Base-by-base conservation (phyloP, 2,329 filamentous ascomycete species). In the Diplocarpon rosae region DNA sequence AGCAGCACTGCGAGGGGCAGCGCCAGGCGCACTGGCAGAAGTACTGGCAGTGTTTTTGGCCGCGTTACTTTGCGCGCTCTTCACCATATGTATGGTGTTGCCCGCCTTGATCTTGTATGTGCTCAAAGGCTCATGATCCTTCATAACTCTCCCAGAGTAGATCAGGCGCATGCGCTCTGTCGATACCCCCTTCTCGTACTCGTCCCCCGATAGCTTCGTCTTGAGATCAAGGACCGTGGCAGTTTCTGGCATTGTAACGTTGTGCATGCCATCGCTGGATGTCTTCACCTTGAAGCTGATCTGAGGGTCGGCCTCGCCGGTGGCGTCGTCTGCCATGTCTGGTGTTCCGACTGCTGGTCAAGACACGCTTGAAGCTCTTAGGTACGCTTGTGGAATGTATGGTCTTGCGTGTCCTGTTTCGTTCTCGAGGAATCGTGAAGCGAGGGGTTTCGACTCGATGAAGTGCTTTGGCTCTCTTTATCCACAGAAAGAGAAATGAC, bases 221-320 rank as follows among this genome's bases (percentile, higher is more conserved):
- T 98, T 98, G 57, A 98, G 76, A 50, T 95, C 88, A 46, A 77
- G 72, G 35, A 96, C 83, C 7, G 83, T 84, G 39, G 83, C 85
- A 30, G 78, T 76, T 53, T 83, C 75, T 46, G 83, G 67, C 60
- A 96, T 80, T 45, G 87, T 93, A 62, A 98, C 71, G 42, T 76
- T 80, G 62, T 87, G 89, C 65, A 84, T 87, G 63, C 77, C 80
- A 62, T 95, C 89, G 57, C 81, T 83, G n/a, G 87, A 89, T n/a
- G 86, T 85, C 72, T 96, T 98, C 67, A 98, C 82, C 69, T 88
- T 92, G 77, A 98, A 96, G 64, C 85, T 94, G 68, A 98, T 70
- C 59, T 89, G 80, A 59, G 80, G 69, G 60, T 89, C 85, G 8
- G 33, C 42, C 34, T 45, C 42, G 27, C 31, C 35, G 38, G 46